Conservation (phyloP, 306 rosid genomes). For the Acacia acuminata region DNA sequence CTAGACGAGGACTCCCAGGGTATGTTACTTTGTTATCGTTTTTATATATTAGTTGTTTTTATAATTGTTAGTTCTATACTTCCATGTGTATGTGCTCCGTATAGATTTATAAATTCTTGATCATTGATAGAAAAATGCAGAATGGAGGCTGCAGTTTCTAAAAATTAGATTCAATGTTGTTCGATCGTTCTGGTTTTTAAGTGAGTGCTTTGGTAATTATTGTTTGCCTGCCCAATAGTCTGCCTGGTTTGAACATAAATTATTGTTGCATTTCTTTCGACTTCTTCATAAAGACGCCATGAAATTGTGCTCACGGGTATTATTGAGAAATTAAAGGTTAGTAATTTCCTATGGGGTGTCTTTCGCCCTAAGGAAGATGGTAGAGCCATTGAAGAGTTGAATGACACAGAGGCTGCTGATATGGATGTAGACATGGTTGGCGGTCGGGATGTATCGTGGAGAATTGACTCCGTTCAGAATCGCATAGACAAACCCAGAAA, state of each 20-base stretch:
- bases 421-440: conserved; percentile 66
- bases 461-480: conserved; percentile 34
- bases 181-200: conserved; percentile 3
- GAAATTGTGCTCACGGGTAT: conserved; percentile 38
- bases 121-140: conserved; percentile 10
- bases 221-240: not conserved
- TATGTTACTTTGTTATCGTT: conserved; percentile 33
- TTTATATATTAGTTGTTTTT: conserved; percentile 20
- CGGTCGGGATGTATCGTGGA: conserved; percentile 41
- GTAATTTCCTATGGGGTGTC: conserved; percentile 61
- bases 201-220: not conserved
- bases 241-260: conserved; percentile 3
- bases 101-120: not conserved
- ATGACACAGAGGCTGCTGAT: conserved; percentile 27
- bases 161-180: not conserved
- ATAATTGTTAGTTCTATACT: not conserved
- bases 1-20: conserved; percentile 51
- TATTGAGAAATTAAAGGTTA: conserved; percentile 27
- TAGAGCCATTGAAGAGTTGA: conserved; percentile 15
- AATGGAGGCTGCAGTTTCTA: conserved; percentile 4
- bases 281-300: conserved; percentile 16
- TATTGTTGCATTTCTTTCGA: conserved; percentile 16
- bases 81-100: not conserved
- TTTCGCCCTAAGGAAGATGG: conserved; percentile 34
- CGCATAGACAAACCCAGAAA: conserved; percentile 10